Evolutionary conservation across 208 protist genomes (phyloP).

Genomic region (Leishmania tarentolae): DNA sequence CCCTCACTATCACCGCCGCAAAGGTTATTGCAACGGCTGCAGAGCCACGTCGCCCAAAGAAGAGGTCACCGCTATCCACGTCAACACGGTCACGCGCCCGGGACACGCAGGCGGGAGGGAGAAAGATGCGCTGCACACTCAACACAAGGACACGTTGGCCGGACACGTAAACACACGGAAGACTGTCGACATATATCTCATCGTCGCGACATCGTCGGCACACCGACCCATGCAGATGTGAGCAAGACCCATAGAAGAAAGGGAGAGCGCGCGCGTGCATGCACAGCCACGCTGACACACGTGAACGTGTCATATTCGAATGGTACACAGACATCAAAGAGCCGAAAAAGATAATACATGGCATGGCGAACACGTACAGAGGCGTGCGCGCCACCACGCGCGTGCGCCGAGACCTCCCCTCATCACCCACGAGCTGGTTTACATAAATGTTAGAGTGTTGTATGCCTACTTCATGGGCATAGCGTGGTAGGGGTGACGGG

Average conservation of each 20-base stretch:
- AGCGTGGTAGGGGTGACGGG: background rate
- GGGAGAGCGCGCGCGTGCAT: background rate
- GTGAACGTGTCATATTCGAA: background rate
- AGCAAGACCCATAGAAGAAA: background rate
- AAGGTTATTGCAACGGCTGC: background rate
- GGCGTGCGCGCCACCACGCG: no score
- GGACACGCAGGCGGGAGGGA: background rate
- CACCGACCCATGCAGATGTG: background rate
- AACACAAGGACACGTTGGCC: background rate
- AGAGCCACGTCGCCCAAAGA: background rate
- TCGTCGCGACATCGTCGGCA: background rate
- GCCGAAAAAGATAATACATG: background rate
- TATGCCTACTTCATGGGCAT: constrained; percentile 1
- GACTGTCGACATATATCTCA: background rate
- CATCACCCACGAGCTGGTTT: background rate
- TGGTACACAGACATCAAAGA: constrained; percentile 5
- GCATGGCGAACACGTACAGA: no score
- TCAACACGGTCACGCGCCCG: background rate
- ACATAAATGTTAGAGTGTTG: background rate
- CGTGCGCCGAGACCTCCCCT: no score
- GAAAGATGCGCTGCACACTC: background rate
- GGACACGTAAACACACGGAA: background rate
- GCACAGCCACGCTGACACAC: background rate
- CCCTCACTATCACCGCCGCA: background rate
- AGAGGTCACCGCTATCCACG: background rate